A percentile compares a stretch with the other conserved stretches of the same genome.
phyloP scores from a whole-genome alignment of 169 alveolate species.

The Babesia gibsoni region DNA sequence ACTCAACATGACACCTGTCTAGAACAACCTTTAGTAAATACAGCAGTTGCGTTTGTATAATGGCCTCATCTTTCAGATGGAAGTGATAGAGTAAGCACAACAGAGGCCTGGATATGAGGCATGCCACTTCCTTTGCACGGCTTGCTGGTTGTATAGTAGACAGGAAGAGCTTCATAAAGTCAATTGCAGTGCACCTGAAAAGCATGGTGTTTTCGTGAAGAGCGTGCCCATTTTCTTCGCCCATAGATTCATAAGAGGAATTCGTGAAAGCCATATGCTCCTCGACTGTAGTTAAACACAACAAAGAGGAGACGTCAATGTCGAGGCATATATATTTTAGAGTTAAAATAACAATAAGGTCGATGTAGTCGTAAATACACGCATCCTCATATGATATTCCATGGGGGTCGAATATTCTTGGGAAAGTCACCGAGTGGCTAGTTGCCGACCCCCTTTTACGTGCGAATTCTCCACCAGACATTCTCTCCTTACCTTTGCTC shows the following conservation, averaged over 20 bases:
- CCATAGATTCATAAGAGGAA: not conserved
- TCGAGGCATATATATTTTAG: constrained; percentile 59
- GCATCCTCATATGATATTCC: constrained; percentile 44
- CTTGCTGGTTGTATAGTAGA: constrained; percentile 60
- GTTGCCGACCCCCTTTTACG: not conserved
- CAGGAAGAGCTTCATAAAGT: constrained; percentile 56
- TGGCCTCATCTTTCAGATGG: constrained; percentile 57
- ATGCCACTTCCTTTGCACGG: constrained; percentile 64
- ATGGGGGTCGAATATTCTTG: constrained; percentile 36
- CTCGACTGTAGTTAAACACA: constrained; percentile 30
- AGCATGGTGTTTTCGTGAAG: constrained; percentile 51
- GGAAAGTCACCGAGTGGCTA: constrained; percentile 19
- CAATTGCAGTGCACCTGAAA: constrained; percentile 62
- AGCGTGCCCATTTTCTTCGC: not conserved
- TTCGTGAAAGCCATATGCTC: constrained; percentile 23
- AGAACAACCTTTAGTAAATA: constrained; percentile 62
- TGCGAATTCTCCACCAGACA: not conserved
- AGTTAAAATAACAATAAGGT: constrained; percentile 43
- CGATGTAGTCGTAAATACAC: constrained; percentile 61
- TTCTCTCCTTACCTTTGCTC: not conserved
- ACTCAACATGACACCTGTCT: constrained; percentile 49
- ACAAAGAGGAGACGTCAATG: constrained; percentile 30
- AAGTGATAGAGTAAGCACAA: constrained; percentile 49
- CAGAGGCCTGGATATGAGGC: constrained; percentile 51
- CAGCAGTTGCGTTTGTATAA: constrained; percentile 61